phyloP scores from a whole-genome alignment of 2,329 filamentous ascomycete genomes.

The Cladosporium halotolerans region DNA sequence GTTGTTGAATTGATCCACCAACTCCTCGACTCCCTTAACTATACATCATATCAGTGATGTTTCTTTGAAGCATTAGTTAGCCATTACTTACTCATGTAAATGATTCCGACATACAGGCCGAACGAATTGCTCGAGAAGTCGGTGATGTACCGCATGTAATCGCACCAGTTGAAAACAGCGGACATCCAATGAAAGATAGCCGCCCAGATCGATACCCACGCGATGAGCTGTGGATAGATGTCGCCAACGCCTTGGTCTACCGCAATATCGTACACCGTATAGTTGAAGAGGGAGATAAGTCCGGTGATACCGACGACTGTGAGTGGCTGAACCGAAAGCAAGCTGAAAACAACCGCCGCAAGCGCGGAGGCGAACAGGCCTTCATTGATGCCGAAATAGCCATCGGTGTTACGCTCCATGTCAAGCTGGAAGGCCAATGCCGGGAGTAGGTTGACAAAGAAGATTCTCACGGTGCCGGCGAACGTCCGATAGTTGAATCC shows the following conservation, averaged over 20 bases:
- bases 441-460: slow-evolving; percentile 54
- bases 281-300: slow-evolving; percentile 50
- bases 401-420: slow-evolving; percentile 50
- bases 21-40: slow-evolving; percentile 53
- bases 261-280: slow-evolving; percentile 55
- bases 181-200: slow-evolving; percentile 53
- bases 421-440: slow-evolving; percentile 54
- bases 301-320: slow-evolving; percentile 55
- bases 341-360: slow-evolving; percentile 50
- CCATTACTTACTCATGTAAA: slow-evolving; percentile 40
- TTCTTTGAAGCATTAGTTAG: neutral
- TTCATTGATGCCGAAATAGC: slow-evolving; percentile 53
- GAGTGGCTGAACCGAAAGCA: slow-evolving; percentile 47
- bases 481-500: slow-evolving; percentile 50
- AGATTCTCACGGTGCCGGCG: slow-evolving; percentile 52
- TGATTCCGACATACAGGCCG: slow-evolving; percentile 51
- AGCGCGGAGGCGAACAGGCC: slow-evolving; percentile 50
- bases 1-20: slow-evolving; percentile 44
- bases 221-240: slow-evolving; percentile 50
- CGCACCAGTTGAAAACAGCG: slow-evolving; percentile 47
- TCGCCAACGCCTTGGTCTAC: slow-evolving; percentile 40
- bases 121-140: slow-evolving; percentile 51
- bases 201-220: slow-evolving; percentile 53
- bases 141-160: slow-evolving; percentile 55
- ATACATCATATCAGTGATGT: slow-evolving; percentile 13